Conservation (phyloP, 148 eudicot species). For the Spergularia marina region DNA sequence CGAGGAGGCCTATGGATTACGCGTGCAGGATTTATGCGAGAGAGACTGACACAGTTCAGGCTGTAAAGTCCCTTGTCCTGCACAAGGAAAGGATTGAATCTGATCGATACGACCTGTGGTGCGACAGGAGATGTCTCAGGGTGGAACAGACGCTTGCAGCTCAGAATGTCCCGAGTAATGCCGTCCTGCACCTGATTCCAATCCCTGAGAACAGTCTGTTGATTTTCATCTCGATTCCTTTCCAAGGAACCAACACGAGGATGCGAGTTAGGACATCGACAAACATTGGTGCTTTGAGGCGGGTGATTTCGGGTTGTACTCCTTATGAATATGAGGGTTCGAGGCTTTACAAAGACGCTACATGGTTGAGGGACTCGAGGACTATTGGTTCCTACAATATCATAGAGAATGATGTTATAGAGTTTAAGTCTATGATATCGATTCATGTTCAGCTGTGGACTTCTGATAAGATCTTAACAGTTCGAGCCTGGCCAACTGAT, state of each 20-base stretch:
- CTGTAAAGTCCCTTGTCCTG: slow-evolving; percentile 21
- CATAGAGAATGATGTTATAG: neutral
- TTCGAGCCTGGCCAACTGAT: slow-evolving; percentile 22
- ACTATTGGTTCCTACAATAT: slow-evolving; percentile 28
- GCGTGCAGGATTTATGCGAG: slow-evolving; percentile 3
- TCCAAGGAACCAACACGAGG: neutral
- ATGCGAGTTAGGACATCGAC: slow-evolving; percentile 27
- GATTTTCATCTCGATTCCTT: slow-evolving; percentile 22
- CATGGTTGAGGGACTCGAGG: slow-evolving; percentile 9
- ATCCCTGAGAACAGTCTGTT: slow-evolving; percentile 27
- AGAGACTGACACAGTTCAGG: slow-evolving; percentile 20
- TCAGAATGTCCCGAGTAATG: slow-evolving; percentile 3
- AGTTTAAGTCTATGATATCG: slow-evolving; percentile 16
- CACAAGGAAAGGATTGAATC: slow-evolving; percentile 9
- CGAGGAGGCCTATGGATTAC: neutral
- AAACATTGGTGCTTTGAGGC: slow-evolving; percentile 28
- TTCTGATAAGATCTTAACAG: neutral
- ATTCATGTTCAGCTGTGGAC: slow-evolving; percentile 21
- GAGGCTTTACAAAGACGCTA: neutral
- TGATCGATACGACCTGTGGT: slow-evolving; percentile 21
- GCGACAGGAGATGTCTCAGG: slow-evolving; percentile 26
- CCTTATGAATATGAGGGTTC: neutral
- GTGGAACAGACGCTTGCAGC: slow-evolving; percentile 21
- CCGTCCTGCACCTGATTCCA: slow-evolving; percentile 26
- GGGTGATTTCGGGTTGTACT: slow-evolving; percentile 22